phyloP scores from a whole-genome alignment of 2,329 filamentous ascomycete species.

The Colletotrichum camelliae region DNA sequence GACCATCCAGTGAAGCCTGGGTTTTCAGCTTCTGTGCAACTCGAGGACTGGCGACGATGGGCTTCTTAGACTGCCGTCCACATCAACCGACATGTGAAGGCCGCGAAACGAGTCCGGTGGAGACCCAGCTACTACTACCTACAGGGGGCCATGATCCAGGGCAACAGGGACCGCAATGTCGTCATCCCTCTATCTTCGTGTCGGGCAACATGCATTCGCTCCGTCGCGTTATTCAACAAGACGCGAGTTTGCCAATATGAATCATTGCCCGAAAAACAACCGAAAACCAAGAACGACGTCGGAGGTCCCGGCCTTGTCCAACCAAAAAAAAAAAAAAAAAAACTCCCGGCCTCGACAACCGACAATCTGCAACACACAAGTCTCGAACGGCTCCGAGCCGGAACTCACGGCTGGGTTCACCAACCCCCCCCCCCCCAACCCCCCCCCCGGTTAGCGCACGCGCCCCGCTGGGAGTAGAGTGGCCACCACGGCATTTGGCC shows the following conservation, averaged over 20 bases:
- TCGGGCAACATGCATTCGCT: neutral
- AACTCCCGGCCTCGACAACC: neutral
- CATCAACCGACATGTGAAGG: neutral
- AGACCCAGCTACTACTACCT: neutral
- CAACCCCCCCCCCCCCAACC: neutral
- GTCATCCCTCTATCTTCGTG: neutral
- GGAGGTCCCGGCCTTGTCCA: neutral
- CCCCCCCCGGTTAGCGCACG: neutral
- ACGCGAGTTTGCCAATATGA: neutral
- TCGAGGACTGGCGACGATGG: no score
- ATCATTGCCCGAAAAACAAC: neutral
- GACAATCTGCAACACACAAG: neutral
- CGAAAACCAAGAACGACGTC: neutral
- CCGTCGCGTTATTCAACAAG: neutral
- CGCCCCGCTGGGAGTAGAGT: neutral
- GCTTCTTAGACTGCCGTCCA: neutral
- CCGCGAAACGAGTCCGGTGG: neutral
- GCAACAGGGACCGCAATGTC: neutral
- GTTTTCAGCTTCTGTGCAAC: no score
- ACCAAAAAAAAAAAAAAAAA: accelerated
- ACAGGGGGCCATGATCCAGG: neutral
- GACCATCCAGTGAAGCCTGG: no score
- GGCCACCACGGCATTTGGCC: neutral
- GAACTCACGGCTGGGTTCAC: neutral
- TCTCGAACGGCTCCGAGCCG: neutral